phyloP scores from a whole-genome alignment of 306 rosid species.

The Corylus heterophylla region DNA sequence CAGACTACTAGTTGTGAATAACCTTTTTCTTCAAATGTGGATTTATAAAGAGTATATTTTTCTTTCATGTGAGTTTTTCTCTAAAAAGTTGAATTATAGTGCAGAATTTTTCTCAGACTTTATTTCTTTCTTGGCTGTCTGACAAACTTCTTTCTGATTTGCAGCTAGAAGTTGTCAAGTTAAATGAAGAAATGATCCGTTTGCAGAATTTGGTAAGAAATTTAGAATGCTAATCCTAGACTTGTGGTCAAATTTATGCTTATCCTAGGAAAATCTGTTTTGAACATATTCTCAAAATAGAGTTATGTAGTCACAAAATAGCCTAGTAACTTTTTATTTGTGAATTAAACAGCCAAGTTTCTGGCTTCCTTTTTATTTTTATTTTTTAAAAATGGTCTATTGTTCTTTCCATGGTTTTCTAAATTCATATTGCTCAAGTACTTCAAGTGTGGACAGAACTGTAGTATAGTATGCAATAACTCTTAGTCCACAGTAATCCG shows the following conservation, averaged over 20 bases:
- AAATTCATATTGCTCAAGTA: not conserved
- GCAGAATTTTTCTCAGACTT: conserved; percentile 12
- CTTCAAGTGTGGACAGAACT: not conserved
- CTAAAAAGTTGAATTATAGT: not conserved
- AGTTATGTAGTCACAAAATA: not conserved
- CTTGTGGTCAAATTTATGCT: conserved; percentile 13
- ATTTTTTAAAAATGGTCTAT: not conserved
- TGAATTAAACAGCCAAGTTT: too few relatives aligned
- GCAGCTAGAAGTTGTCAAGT: conserved; percentile 70
- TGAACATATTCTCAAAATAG: conserved; percentile 1
- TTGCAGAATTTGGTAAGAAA: conserved; percentile 66
- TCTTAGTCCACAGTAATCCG: not conserved
- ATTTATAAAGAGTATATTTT: not conserved
- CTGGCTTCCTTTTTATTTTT: not conserved
- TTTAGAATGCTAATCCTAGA: conserved; percentile 13
- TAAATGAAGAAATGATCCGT: conserved; percentile 44
- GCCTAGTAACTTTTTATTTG: not conserved
- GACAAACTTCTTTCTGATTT: conserved; percentile 31
- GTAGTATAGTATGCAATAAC: not conserved
- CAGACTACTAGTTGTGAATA: not conserved
- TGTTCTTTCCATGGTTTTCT: not conserved
- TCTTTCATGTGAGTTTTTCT: not conserved
- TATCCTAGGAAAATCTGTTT: not conserved
- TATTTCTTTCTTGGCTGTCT: conserved; percentile 1
- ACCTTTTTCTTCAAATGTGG: not conserved